A percentile compares a stretch with the other conserved stretches of the same genome.
These are phyloP conservation scores for Plasmodium reichenowi DNA, from an alignment of 169 alveolate genomes.

Conservation along the genomic window DNA sequence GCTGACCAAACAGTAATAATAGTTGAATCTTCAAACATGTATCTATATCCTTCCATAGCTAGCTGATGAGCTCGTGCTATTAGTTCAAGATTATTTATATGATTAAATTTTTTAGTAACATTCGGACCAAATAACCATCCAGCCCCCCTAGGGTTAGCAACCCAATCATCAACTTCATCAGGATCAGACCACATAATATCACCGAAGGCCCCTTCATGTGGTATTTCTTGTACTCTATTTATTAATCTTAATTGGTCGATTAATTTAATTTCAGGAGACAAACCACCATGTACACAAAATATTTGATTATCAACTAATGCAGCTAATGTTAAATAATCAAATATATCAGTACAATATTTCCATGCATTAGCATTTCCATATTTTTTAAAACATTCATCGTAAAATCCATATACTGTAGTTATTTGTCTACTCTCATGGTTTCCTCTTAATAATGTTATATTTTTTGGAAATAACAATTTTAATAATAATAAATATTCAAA, in stretches of 20 bases:
- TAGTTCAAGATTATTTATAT: conserved; percentile 94
- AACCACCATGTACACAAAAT: conserved; percentile 99
- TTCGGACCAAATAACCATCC: conserved; percentile 99
- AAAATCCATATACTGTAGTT: conserved; percentile 99
- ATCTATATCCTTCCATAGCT: conserved; percentile 99
- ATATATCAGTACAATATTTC: conserved; percentile 98
- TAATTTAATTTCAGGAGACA: conserved; percentile 95
- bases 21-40: conserved; percentile 93
- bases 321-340: conserved; percentile 97
- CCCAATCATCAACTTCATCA: conserved; percentile 99
- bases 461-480: conserved; percentile 97
- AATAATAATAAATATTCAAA: conserved; percentile 96
- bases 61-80: conserved; percentile 99
- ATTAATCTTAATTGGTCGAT: conserved; percentile 95
- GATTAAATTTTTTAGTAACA: conserved; percentile 94
- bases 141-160: conserved; percentile 99
- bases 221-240: conserved; percentile 97
- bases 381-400: conserved; percentile 99
- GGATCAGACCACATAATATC: conserved; percentile 99
- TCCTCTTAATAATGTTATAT: conserved; percentile 97
- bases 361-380: conserved; percentile 99
- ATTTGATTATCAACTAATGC: conserved; percentile 97
- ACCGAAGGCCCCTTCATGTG: conserved; percentile 99
- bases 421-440: conserved; percentile 99
- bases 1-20: conserved; percentile 99